These are phyloP conservation scores for Sistotremastrum suecicum DNA, from an alignment of 768 basidiomycete genomes.

Conservation along the genomic window DNA sequence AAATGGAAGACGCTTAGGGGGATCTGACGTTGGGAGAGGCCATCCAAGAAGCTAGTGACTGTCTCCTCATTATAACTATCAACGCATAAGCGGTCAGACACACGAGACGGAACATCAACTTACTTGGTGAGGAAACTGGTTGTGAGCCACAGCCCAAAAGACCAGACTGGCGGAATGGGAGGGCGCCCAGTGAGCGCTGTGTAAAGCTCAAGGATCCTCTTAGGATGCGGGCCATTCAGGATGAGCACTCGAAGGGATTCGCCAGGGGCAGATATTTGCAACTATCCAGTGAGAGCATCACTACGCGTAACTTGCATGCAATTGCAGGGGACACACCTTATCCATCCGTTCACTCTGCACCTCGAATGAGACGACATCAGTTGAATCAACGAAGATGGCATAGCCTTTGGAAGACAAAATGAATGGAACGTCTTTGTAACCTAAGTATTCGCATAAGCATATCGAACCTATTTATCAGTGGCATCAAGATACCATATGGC, in stretches of 20 bases:
- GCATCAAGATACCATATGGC: slow-evolving; percentile 3
- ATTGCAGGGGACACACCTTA: slow-evolving; percentile 14
- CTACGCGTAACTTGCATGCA: slow-evolving; percentile 10
- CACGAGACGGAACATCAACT: slow-evolving; percentile 1
- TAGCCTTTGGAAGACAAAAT: slow-evolving; percentile 59
- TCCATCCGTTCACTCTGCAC: slow-evolving; percentile 46
- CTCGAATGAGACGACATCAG: slow-evolving; percentile 65
- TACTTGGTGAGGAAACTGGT: slow-evolving; percentile 62
- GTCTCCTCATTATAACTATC: slow-evolving; percentile 32
- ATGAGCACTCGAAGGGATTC: slow-evolving; percentile 26
- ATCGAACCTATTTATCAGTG: neutral
- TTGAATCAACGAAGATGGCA: slow-evolving; percentile 64
- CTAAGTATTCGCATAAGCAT: slow-evolving; percentile 22
- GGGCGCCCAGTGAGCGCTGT: slow-evolving; percentile 52
- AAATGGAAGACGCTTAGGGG: slow-evolving; percentile 60
- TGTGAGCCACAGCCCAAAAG: slow-evolving; percentile 65
- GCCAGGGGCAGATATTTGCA: slow-evolving; percentile 22
- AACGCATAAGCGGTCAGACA: neutral
- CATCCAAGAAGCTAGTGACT: slow-evolving; percentile 54
- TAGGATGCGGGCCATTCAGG: slow-evolving; percentile 25
- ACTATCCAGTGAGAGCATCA: slow-evolving; percentile 15
- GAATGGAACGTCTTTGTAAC: slow-evolving; percentile 56
- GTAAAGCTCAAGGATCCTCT: slow-evolving; percentile 41
- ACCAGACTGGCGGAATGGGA: slow-evolving; percentile 54
- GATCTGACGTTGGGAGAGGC: slow-evolving; percentile 51